Base-by-base conservation (phyloP, 2,329 filamentous ascomycete genomes). In the Elsinoe australis region DNA sequence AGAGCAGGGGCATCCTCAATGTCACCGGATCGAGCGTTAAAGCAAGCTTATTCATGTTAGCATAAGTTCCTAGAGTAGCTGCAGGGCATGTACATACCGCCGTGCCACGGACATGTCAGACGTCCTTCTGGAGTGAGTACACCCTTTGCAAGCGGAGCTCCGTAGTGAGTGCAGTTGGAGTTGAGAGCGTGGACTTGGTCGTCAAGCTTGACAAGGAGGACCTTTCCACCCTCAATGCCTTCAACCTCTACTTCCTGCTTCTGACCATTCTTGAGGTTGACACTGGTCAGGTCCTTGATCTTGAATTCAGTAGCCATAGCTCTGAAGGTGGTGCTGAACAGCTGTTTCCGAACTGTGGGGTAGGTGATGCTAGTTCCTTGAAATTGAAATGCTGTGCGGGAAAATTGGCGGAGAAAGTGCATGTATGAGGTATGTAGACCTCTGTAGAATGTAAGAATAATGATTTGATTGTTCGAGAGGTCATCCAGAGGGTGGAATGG, bases 41-140 rank as follows among this genome's bases (percentile, higher is more conserved):
- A 98, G 72, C 92, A 98, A 50, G 92, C 92, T 89, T 54, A 42
- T 58, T 33, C 60, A 53, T 34, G 34, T 38, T 17, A 15, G 29
- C 15, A 10, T n/a, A 22, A n/a, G 5, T 4, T 8, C 24, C 14
- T 24, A 35, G 7, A 12, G 3, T 15, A 26, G 24, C 33, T 4
- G 19, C 14, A 26, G 5, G 14, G 10, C 5, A 28, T 34, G n/a
- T 5, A 64, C 73, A 55, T 64, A 92, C 87, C 87, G 71, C 90
- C 90, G 64, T 96, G 90, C 92, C 92, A 96, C 3, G 90, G 88
- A 64, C 92, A 98, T 5, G 87, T 95, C 53, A 98, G 67, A 44
- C 87, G 77, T 4, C 92, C 92, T 56, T 85, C 82, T 2, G 79
- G 78, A 5, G 86, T 86, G 54, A 98, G 68, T 5, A 96, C 82